These are phyloP conservation scores for Citrus trifoliata DNA, from an alignment of 345 rosid genomes.

Conservation along the genomic window DNA sequence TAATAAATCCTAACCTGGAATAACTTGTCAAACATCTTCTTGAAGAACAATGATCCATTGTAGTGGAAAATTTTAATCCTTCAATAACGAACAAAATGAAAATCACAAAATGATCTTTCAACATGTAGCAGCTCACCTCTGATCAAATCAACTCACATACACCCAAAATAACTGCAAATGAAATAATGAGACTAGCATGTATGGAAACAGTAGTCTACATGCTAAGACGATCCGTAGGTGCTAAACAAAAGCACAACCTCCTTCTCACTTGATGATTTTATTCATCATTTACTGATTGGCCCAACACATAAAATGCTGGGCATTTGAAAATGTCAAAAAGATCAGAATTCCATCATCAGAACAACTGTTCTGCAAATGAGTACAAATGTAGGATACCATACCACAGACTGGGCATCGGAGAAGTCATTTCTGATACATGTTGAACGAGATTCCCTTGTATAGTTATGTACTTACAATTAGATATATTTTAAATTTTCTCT, in stretches of 20 bases:
- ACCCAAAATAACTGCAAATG: background rate
- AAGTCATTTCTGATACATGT: background rate
- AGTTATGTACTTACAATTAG: background rate
- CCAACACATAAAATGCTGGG: background rate
- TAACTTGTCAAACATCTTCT: constrained; percentile 80
- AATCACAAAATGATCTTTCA: background rate
- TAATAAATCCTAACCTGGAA: constrained; percentile 60
- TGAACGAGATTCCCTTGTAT: background rate
- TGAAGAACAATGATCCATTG: constrained; percentile 70
- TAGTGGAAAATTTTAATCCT: constrained; percentile 85
- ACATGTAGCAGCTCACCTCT: background rate
- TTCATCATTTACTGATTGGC: background rate
- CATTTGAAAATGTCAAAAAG: background rate
- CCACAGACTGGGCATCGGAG: background rate
- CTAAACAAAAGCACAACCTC: background rate
- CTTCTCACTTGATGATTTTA: background rate
- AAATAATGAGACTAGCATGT: background rate
- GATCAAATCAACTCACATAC: background rate
- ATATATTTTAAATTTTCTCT: background rate
- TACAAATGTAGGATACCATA: background rate
- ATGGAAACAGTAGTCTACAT: background rate
- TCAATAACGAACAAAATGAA: constrained; percentile 20
- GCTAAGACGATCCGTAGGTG: background rate
- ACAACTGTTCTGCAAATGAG: background rate
- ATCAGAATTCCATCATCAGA: background rate